Base-by-base conservation (phyloP, 169 alveolate genomes). In the Plasmodium malariae region DNA sequence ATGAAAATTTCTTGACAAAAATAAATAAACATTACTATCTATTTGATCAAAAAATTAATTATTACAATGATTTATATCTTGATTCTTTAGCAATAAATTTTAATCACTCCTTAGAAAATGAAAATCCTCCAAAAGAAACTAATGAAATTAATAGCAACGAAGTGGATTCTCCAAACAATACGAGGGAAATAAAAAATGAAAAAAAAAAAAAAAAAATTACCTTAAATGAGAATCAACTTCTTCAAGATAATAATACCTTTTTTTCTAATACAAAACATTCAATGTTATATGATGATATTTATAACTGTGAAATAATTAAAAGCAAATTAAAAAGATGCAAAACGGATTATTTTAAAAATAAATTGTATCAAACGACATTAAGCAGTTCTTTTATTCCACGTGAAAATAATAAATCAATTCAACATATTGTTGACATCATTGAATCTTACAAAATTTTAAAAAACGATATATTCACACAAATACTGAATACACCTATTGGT, bases 291-390 rank as follows among this genome's bases (percentile, higher is more conserved):
- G 89, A 78, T 54, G 89, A 78, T 34, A 78, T 78, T 45, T 78
- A 78, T 51, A 78, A 78, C 45, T 78, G 89, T 32, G 89, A 78
- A 78, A 4, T 78, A 43, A 63, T 78, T 40, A 78, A 63, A 63
- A 43, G 69, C 26, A 51, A 78, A 63, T 43, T 78, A 45, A 9
- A 26, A 5, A 49, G 34, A 4, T 12, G 34, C 26, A 45, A 40
- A 45, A 78, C 24, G 17, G 78, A 51, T 1, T 63, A 78, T 30
- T 62, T 63, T 48, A 78, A 78, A 54, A 78, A 55, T 24, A 37
- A 32, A 30, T 28, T 74, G n/a, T 57, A 57, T 45, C 73, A 43
- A 6, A 36, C 55, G 43, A 57, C 49, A 3, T 74, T 74, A 45
- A 19, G 26, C 12, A 24, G 24, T 59, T 24, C 69, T 24, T 12